phyloP scores from a whole-genome alignment of 2,329 filamentous ascomycete species.

The Sphaceloma murrayae region DNA sequence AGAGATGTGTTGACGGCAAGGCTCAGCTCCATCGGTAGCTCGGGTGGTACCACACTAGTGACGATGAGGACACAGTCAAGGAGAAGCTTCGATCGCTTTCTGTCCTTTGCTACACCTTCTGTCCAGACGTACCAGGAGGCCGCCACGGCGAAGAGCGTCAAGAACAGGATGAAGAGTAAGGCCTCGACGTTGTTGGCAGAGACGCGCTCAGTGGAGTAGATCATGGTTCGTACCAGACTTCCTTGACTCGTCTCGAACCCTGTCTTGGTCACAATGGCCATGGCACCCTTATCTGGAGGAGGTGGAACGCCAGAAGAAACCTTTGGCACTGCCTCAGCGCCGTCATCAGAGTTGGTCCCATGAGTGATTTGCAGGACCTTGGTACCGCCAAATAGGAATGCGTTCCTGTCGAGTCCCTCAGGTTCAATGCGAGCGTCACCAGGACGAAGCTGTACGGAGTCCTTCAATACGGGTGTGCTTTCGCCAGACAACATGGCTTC shows the following conservation, averaged over 20 bases:
- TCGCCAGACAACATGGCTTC: conserved; percentile 99
- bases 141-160: conserved; percentile 89
- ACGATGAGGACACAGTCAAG: conserved; percentile 96
- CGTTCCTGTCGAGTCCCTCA: conserved; percentile 90
- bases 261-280: conserved; percentile 92
- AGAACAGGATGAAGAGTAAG: conserved; percentile 93
- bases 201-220: conserved; percentile 96
- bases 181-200: conserved; percentile 98
- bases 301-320: conserved; percentile 65
- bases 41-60: conserved; percentile 95
- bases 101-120: conserved; percentile 86
- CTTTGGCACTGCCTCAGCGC: conserved; percentile 48
- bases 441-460: conserved; percentile 85
- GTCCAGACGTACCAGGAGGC: conserved; percentile 99
- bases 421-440: conserved; percentile 70
- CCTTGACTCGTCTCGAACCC: conserved; percentile 98
- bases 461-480: conserved; percentile 92
- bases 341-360: conserved; percentile 64
- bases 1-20: conserved; percentile 96
- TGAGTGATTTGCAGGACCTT: conserved; percentile 95
- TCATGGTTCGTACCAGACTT: conserved; percentile 96
- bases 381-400: conserved; percentile 93
- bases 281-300: conserved; percentile 87
- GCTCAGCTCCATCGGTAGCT: conserved; percentile 95
- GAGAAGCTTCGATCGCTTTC: conserved; percentile 93